Percentiles rank a stretch among this genome's conserved stretches.
These are phyloP conservation scores for Acanthamoeba lenticulata DNA, from an alignment of 208 protist species.

Conservation along the genomic window DNA sequence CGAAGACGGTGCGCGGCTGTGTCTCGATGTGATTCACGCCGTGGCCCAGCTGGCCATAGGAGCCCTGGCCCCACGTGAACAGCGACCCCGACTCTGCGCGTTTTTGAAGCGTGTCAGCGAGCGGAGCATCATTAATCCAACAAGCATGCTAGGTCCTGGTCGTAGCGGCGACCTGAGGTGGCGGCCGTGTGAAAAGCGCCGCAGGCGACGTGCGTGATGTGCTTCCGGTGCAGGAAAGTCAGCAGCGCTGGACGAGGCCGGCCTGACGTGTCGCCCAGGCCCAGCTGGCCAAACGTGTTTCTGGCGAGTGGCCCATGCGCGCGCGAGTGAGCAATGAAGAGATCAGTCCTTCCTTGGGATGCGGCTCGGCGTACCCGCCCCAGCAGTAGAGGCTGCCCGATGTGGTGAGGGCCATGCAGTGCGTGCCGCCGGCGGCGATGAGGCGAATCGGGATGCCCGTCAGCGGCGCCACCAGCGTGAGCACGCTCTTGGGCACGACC, in stretches of 20 bases:
- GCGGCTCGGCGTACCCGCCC: neutral
- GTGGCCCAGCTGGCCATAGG: slow-evolving; percentile 29
- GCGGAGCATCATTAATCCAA: no score
- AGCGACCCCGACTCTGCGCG: neutral
- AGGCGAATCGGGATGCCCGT: slow-evolving; percentile 15
- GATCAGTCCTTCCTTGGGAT: neutral
- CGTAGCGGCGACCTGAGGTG: neutral
- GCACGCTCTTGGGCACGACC: neutral
- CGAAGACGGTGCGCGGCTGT: neutral
- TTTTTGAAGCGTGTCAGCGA: no score
- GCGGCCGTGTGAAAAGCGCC: slow-evolving; percentile 40
- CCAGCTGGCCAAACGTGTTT: slow-evolving; percentile 45
- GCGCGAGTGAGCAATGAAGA: no score
- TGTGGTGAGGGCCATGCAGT: neutral
- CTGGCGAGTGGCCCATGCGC: neutral
- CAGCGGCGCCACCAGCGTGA: neutral
- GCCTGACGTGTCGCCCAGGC: neutral
- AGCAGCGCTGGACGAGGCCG: neutral
- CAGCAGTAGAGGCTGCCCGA: slow-evolving; percentile 44
- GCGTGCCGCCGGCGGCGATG: neutral
- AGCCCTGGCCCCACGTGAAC: slow-evolving; percentile 37
- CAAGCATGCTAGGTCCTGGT: no score
- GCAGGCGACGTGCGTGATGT: slow-evolving; percentile 13
- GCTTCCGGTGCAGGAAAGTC: neutral
- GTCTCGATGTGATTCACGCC: neutral